These are phyloP conservation scores for Lachancea dasiensis DNA, from an alignment of 805 yeast genomes.

Conservation along the genomic window DNA sequence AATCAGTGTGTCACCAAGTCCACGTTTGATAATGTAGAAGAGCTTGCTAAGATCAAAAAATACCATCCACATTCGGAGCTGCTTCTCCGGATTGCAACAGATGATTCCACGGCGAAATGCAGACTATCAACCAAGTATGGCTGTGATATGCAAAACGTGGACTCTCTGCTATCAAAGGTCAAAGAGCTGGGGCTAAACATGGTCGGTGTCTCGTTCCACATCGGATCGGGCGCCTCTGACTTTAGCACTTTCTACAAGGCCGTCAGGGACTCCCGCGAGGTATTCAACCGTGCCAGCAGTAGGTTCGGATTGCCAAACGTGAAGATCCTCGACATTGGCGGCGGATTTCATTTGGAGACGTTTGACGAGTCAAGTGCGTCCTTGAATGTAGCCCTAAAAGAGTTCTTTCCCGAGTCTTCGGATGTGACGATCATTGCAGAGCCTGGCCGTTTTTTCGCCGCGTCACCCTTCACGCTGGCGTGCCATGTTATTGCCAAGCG, in stretches of 20 bases:
- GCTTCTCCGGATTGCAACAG: slow-evolving; percentile 78
- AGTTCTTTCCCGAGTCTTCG: slow-evolving; percentile 48
- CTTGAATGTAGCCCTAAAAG: slow-evolving; percentile 49
- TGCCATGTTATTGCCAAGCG: slow-evolving; percentile 84
- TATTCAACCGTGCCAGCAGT: slow-evolving; percentile 55
- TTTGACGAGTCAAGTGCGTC: slow-evolving; percentile 55
- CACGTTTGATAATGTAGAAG: slow-evolving; percentile 87
- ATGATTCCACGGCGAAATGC: slow-evolving; percentile 83
- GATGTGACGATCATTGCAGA: slow-evolving; percentile 69
- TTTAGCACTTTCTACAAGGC: slow-evolving; percentile 62
- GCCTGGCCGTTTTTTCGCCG: slow-evolving; percentile 87
- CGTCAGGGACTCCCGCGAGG: slow-evolving; percentile 56
- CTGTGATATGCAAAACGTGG: slow-evolving; percentile 53
- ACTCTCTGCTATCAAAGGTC: slow-evolving; percentile 54
- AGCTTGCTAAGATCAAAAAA: slow-evolving; percentile 63
- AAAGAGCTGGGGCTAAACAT: slow-evolving; percentile 55
- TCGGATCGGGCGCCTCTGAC: slow-evolving; percentile 89
- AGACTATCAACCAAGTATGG: slow-evolving; percentile 87
- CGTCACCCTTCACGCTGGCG: slow-evolving; percentile 80
- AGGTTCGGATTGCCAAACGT: slow-evolving; percentile 41
- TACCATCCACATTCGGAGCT: slow-evolving; percentile 65
- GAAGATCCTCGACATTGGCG: slow-evolving; percentile 78
- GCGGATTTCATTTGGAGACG: slow-evolving; percentile 71
- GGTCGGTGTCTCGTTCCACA: slow-evolving; percentile 89
- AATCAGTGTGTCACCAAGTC: slow-evolving; percentile 54